A percentile compares a stretch with the other conserved stretches of the same genome.
phyloP scores from a whole-genome alignment of 1,284 basidiomycete species.

The Puccinia coronata region DNA sequence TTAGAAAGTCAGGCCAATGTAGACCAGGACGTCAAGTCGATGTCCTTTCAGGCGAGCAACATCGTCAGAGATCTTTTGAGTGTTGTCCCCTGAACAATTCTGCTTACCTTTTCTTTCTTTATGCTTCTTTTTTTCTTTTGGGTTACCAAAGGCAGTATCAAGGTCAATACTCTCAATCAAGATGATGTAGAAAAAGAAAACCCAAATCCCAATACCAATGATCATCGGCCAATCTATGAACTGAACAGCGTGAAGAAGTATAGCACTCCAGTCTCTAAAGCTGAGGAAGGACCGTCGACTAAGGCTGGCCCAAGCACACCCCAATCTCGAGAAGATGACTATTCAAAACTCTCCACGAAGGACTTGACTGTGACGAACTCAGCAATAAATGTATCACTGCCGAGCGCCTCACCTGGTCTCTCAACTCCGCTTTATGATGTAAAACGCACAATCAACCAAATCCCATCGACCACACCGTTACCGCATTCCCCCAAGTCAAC shows the following conservation, averaged over 20 bases:
- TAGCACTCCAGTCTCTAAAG: not conserved
- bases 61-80: not conserved
- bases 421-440: not conserved
- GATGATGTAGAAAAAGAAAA: too few species aligned
- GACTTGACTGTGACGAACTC: not conserved
- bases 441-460: not conserved
- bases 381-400: not conserved
- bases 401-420: not conserved
- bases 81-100: not conserved
- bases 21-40: not conserved
- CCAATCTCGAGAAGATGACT: not conserved
- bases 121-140: not conserved
- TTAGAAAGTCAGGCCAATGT: conserved; percentile 3
- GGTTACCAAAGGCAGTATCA: not conserved
- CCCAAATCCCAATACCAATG: too few species aligned
- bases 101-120: too few species aligned
- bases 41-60: not conserved
- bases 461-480: not conserved
- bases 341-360: not conserved
- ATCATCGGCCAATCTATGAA: not conserved
- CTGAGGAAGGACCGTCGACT: not conserved
- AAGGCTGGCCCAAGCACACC: not conserved
- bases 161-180: too few species aligned
- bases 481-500: not conserved
- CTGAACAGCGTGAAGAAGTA: not conserved